Base-by-base conservation (phyloP, 208 protist species). In the Ichthyophonus hoferi region DNA sequence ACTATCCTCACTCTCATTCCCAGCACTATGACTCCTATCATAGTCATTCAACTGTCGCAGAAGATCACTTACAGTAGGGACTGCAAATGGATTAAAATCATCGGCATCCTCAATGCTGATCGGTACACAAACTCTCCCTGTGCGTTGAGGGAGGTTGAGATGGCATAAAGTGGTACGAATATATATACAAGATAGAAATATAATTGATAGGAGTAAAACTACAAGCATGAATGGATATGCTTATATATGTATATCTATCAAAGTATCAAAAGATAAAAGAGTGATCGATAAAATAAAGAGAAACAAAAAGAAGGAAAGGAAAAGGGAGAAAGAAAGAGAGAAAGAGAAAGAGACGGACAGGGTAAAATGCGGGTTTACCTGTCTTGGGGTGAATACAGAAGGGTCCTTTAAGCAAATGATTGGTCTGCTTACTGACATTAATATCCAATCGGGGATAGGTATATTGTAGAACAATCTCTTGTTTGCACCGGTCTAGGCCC, bases 371-470 rank as follows among this genome's bases (percentile, higher is more conserved):
- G 50, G 50, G 50, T 67, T 0, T 92, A 94, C 91, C 40, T 3
- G 97, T 98, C 42, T 92, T 95, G 2, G 97, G 97, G 89, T 99
- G 97, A n/a, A 99, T 95, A 91, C 95, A 98, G 85, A 99, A 99
- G 1, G 98, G 98, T 1, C 96, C 93, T 92, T 99, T 99, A 14
- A 99, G 92, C 76, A 99, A 93, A 94, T 99, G 98, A 87, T 99
- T 98, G 12, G 98, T 89, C 12, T 93, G 91, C 81, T 97, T 99
- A 83, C 94, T 96, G 3, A 99, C 98, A 43, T 98, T 94, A 58
- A 98, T 95, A 94, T 99, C 98, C 0, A 99, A 92, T 3, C 98
- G 92, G 7, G 98, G 98, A 90, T 98, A 99, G 89, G 92, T 93
- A 88, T 90, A 95, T 14, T 90, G 42, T 34, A 96, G 95, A 1